Evolutionary conservation across 2,329 filamentous ascomycete species (phyloP).

Genomic region (Colletotrichum euphorbiae): DNA sequence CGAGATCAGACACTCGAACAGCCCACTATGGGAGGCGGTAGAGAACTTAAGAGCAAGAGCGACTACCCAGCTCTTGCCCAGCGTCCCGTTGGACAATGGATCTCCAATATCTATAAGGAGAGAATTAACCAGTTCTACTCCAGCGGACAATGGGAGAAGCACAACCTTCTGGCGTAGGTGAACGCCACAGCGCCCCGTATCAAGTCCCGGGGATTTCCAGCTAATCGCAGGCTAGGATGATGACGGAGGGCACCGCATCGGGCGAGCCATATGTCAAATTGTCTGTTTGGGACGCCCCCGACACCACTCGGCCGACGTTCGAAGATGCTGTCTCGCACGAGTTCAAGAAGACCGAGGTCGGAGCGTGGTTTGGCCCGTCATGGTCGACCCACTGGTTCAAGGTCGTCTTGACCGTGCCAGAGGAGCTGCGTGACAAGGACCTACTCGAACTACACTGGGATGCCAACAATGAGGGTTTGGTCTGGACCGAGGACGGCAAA

Average conservation of each 20-base stretch:
- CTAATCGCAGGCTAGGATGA: constrained; percentile 65
- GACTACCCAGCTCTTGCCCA: constrained; percentile 65
- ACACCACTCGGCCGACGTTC: constrained; percentile 84
- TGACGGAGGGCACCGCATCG: constrained; percentile 74
- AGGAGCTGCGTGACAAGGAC: constrained; percentile 78
- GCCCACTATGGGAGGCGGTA: constrained; percentile 63
- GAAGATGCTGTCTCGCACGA: constrained; percentile 81
- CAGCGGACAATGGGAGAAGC: constrained; percentile 79
- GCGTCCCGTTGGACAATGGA: constrained; percentile 78
- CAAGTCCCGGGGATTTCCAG: constrained; percentile 22
- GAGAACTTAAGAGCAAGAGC: constrained; percentile 56
- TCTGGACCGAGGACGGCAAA: constrained; percentile 91
- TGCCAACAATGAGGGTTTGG: constrained; percentile 90
- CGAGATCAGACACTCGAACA: constrained; percentile 24
- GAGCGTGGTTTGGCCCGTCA: constrained; percentile 87
- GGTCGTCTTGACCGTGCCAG: constrained; percentile 81
- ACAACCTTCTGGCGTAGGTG: constrained; percentile 78
- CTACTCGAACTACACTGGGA: constrained; percentile 98
- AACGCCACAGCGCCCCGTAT: constrained; percentile 29
- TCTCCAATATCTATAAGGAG: constrained; percentile 85
- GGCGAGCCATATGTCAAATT: constrained; percentile 85
- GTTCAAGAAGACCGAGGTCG: constrained; percentile 80
- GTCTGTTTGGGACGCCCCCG: constrained; percentile 85
- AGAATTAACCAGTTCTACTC: constrained; percentile 85
- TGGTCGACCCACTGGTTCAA: constrained; percentile 99